A percentile compares a stretch with the other conserved stretches of the same genome.
These are phyloP conservation scores for Dicorynia guianensis DNA, from an alignment of 306 rosid species.

Conservation along the genomic window DNA sequence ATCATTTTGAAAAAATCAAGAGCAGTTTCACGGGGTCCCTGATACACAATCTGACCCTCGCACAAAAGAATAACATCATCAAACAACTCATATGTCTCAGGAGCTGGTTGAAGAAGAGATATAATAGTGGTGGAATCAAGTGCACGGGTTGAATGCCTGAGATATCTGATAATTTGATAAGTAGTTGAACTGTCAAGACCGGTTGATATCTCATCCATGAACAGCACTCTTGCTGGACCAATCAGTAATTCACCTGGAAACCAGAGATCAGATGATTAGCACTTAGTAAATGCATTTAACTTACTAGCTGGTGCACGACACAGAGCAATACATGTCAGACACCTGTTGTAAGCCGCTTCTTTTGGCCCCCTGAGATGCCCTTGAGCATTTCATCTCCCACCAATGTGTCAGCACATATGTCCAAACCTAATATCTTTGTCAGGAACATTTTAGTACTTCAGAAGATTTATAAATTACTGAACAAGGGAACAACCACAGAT, in stretches of 20 bases:
- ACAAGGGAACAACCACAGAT: conserved; percentile 18
- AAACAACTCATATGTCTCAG: conserved; percentile 96
- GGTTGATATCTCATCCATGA: conserved; percentile 99
- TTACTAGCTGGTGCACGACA: conserved; percentile 29
- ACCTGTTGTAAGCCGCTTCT: conserved; percentile 99
- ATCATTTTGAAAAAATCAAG: conserved; percentile 75
- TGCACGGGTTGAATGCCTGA: conserved; percentile 86
- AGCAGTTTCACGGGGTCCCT: conserved; percentile 86
- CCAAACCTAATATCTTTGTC: conserved; percentile 99
- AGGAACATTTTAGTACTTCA: conserved; percentile 61
- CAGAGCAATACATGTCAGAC: conserved; percentile 20
- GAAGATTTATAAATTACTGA: conserved; percentile 30
- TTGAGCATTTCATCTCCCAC: conserved; percentile 99
- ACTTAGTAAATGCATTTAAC: conserved; percentile 35
- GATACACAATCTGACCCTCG: conserved; percentile 95
- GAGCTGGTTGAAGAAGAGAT: conserved; percentile 98
- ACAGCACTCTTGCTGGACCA: conserved; percentile 97
- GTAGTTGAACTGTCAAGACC: conserved; percentile 98
- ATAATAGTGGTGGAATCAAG: conserved; percentile 91
- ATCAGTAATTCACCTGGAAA: conserved; percentile 87
- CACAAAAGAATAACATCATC: conserved; percentile 91
- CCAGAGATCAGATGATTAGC: conserved; percentile 45
- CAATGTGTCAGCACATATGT: conserved; percentile 95
- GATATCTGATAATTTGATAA: conserved; percentile 87
- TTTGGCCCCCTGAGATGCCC: conserved; percentile 98